Conservation (phyloP, 768 basidiomycete genomes). For the Phanerochaete sordida region DNA sequence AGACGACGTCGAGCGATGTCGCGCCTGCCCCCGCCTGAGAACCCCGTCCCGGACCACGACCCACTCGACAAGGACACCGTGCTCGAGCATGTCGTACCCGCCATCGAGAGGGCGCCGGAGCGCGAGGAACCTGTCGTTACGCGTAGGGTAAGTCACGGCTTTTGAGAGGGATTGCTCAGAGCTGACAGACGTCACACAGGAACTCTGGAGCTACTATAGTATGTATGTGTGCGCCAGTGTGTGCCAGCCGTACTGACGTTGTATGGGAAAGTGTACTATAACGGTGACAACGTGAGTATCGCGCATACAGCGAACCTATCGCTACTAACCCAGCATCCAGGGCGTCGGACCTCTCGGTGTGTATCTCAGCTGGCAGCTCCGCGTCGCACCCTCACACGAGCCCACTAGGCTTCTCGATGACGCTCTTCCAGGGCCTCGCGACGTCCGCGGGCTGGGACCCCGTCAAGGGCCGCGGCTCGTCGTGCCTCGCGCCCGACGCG, state of each 20-base stretch:
- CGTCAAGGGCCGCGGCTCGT: slow-evolving; percentile 61
- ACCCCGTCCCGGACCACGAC: slow-evolving; percentile 1
- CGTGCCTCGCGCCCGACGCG: slow-evolving; percentile 51
- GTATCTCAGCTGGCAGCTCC: background rate
- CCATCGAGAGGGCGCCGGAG: background rate
- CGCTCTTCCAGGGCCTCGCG: slow-evolving; percentile 70
- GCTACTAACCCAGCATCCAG: slow-evolving; percentile 27
- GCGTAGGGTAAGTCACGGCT: slow-evolving; percentile 29
- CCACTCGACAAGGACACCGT: background rate
- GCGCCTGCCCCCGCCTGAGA: slow-evolving; percentile 1
- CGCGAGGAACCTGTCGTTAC: slow-evolving; percentile 66
- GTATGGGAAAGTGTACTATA: slow-evolving; percentile 62
- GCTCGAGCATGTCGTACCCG: background rate
- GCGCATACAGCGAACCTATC: background rate
- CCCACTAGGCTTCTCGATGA: slow-evolving; percentile 53
- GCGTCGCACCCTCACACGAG: background rate
- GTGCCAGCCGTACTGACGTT: background rate
- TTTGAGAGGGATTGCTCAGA: background rate
- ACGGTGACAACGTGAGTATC: slow-evolving; percentile 69
- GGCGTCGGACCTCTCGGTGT: slow-evolving; percentile 60
- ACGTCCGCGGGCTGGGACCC: slow-evolving; percentile 76
- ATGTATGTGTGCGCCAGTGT: slow-evolving; percentile 21
- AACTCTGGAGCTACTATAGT: slow-evolving; percentile 83
- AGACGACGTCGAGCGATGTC: slow-evolving; percentile 1
- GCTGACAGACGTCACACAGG: slow-evolving; percentile 24